Evolutionary conservation across 495 filamentous ascomycete species (phyloP), one percentile per base, ranked within the genome.

Genomic region (Oleoguttula mirabilis): DNA sequence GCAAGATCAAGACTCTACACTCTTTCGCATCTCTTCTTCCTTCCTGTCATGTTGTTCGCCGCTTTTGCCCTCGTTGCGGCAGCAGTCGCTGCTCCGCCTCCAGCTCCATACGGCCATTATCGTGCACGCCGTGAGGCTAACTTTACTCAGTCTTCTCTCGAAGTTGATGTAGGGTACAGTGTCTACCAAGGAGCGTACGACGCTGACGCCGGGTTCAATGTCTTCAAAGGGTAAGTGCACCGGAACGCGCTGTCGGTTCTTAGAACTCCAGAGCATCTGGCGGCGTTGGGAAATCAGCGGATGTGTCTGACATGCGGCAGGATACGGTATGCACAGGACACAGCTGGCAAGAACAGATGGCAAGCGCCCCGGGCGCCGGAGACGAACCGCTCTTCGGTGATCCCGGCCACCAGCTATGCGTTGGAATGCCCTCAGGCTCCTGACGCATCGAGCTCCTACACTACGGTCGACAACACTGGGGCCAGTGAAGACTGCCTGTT

Each of bases 401-500:
- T 55, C 17, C 23, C 25, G 15, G 55, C 52, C 21, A 55, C 33
- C 0, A 12, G 10, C 5, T 49, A 47, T 15, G 37, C 16, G 4
- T 30, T 48, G 19, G 20, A 14, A 17, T 57, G 55, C 32, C 52
- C 55, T 16, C 52, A 55, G 25, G 41, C 21, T 28, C 50, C 39
- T 6, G 7, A 17, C 14, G 5, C 17, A 21, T 32, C n/a, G n/a
- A 19, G 22, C 10, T 2, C 12, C 10, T 28, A 19, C 12, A 32
- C 14, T 22, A 21, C 38, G 2, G 14, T n/a, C 6, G 27, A 36
- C 19, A n/a, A 43, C 3, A n/a, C 35, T 12, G n/a, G 36, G 10
- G 47, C 41, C 10, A 48, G 43, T 32, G 58, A 61, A 36, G 58
- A 61, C 30, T 61, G 58, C 47, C 28, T 61, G 19, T 57, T 61